Evolutionary conservation across 164 flowering plant species (phyloP).

Genomic region (Piper betle): DNA sequence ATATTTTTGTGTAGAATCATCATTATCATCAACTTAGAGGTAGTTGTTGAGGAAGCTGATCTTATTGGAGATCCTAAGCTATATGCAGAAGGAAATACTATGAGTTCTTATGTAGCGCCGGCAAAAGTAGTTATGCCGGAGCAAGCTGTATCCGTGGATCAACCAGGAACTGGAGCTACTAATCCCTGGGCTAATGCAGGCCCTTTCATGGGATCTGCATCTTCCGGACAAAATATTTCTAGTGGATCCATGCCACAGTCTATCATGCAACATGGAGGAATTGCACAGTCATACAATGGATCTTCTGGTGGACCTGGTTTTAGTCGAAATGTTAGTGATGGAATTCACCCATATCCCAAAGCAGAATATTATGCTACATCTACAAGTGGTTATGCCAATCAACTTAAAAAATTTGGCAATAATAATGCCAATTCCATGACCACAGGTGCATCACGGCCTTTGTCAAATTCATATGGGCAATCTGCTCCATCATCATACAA

Average conservation of each 20-base stretch:
- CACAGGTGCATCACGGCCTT: conserved; percentile 24
- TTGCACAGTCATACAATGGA: conserved; percentile 21
- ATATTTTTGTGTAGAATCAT: conserved; percentile 47
- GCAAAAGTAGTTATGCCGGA: conserved; percentile 22
- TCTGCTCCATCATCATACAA: conserved; percentile 34
- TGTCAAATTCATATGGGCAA: conserved; percentile 21
- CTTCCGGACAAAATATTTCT: conserved; percentile 4
- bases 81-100: conserved; percentile 12
- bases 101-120: conserved; percentile 12
- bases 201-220: not conserved
- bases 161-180: conserved; percentile 13
- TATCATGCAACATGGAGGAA: conserved; percentile 19
- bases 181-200: conserved; percentile 2
- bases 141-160: conserved; percentile 26
- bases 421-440: conserved; percentile 20
- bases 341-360: conserved; percentile 18
- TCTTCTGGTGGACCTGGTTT: conserved; percentile 19
- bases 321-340: conserved; percentile 23
- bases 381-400: not conserved
- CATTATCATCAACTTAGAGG: conserved; percentile 53
- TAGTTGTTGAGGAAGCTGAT: conserved; percentile 45
- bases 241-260: conserved; percentile 10
- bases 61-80: conserved; percentile 61
- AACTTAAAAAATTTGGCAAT: conserved; percentile 1
- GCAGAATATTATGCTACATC: conserved; percentile 13